Percentiles rank a stretch among this genome's conserved stretches.
Conservation (phyloP, 768 basidiomycete genomes). For the Tulasnella sp. region DNA sequence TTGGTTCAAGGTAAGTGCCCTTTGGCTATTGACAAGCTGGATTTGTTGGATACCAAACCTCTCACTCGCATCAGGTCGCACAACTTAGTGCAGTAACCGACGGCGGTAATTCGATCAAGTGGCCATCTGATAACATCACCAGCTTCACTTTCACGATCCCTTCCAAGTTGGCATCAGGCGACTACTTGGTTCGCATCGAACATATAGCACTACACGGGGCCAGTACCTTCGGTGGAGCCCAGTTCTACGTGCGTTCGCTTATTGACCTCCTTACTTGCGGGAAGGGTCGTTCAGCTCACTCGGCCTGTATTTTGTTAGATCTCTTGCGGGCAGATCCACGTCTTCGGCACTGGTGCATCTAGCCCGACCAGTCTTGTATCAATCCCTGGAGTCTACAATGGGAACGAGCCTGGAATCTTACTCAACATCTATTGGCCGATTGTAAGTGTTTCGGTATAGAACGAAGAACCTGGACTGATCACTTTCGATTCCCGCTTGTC, state of each 20-base stretch:
- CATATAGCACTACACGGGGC: constrained; percentile 11
- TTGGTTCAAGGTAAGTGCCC: constrained; percentile 16
- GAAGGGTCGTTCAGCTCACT: no score
- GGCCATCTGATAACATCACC: neutral
- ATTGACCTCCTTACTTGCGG: no score
- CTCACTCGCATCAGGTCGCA: neutral
- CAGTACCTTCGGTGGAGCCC: neutral
- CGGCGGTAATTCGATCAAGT: neutral
- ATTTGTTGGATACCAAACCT: neutral
- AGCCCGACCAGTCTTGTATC: neutral
- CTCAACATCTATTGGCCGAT: neutral
- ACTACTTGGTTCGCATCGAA: constrained; percentile 18
- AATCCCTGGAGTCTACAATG: neutral
- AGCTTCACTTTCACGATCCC: neutral
- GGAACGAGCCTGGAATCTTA: neutral
- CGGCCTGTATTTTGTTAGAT: neutral
- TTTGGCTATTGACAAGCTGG: no score
- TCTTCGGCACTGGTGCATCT: neutral
- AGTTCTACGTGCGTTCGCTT: neutral
- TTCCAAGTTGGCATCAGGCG: neutral
- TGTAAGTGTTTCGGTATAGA: neutral
- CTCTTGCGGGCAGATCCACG: neutral
- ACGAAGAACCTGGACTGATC: neutral
- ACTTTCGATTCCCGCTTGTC: neutral
- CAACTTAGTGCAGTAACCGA: constrained; percentile 1